phyloP scores from a whole-genome alignment of 805 yeast genomes.

The Metschnikowia reukaufii region DNA sequence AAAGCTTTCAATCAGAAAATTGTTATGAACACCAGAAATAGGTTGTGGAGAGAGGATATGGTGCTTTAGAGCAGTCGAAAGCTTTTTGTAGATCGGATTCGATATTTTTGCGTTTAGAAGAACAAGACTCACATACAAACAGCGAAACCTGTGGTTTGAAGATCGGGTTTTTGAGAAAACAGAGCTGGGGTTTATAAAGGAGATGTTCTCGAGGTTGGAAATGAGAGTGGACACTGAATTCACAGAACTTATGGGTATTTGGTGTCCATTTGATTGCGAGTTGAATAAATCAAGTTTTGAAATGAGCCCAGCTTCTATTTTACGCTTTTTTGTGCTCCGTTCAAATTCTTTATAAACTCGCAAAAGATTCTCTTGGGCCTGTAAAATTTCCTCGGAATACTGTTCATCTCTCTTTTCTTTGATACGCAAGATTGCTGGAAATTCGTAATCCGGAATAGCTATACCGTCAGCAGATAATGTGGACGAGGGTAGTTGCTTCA shows the following conservation, averaged over 20 bases:
- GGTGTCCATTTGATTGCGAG: neutral
- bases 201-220: constrained; percentile 20
- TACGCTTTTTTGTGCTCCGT: constrained; percentile 5
- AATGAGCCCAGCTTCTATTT: neutral
- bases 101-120: constrained; percentile 5
- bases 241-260: constrained; percentile 14
- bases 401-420: neutral
- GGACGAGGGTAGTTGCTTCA: neutral
- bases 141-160: constrained; percentile 3
- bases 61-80: constrained; percentile 12
- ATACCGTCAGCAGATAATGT: constrained; percentile 1
- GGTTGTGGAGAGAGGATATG: constrained; percentile 9
- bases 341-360: constrained; percentile 2
- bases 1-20: neutral
- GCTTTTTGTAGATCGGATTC: constrained; percentile 9
- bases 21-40: neutral
- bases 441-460: constrained; percentile 3
- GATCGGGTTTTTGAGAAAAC: constrained; percentile 5
- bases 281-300: constrained; percentile 1
- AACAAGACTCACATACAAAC: constrained; percentile 11
- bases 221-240: constrained; percentile 23
- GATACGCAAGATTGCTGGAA: constrained; percentile 1
- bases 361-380: neutral
- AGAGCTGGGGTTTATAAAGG: constrained; percentile 19
- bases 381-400: neutral